A percentile compares a stretch with the other conserved stretches of the same genome.
Conservation (phyloP, 179 eudicot species). For the Beta macrorhiza region DNA sequence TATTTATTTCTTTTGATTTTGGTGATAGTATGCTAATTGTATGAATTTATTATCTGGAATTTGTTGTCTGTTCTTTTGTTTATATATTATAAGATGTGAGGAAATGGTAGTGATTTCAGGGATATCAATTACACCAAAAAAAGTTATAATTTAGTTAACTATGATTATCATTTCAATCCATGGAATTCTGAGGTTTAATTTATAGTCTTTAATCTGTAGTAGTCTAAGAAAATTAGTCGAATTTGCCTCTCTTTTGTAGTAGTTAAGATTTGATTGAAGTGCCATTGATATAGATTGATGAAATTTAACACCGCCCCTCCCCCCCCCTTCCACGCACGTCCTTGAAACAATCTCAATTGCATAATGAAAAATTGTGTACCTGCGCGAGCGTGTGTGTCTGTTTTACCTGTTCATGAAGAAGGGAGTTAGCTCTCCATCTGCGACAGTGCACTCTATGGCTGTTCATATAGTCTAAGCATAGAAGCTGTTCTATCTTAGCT, state of each 20-base stretch:
- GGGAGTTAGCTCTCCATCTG: not conserved
- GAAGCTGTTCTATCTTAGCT: not conserved
- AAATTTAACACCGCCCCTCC: too few species aligned
- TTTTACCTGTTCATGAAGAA: conserved; percentile 19
- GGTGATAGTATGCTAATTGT: not conserved
- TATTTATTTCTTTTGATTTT: not conserved
- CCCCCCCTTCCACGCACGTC: too few species aligned
- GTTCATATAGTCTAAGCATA: conserved; percentile 11
- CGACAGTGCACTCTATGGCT: not conserved
- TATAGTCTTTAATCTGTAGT: not conserved
- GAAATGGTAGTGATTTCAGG: not conserved
- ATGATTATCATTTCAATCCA: not conserved
- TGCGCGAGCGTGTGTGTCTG: not conserved
- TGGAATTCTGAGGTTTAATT: not conserved
- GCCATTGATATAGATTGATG: too few species aligned
- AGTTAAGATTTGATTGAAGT: not conserved
- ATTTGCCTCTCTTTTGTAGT: not conserved
- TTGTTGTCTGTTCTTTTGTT: not conserved
- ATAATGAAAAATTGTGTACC: not conserved
- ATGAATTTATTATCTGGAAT: not conserved
- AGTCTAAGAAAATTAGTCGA: not conserved
- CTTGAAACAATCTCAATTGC: not conserved
- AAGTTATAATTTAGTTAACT: not conserved
- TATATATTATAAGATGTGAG: not conserved
- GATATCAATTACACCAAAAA: not conserved